phyloP scores from a whole-genome alignment of 2,329 filamentous ascomycete genomes.

The Cercospora sojina region DNA sequence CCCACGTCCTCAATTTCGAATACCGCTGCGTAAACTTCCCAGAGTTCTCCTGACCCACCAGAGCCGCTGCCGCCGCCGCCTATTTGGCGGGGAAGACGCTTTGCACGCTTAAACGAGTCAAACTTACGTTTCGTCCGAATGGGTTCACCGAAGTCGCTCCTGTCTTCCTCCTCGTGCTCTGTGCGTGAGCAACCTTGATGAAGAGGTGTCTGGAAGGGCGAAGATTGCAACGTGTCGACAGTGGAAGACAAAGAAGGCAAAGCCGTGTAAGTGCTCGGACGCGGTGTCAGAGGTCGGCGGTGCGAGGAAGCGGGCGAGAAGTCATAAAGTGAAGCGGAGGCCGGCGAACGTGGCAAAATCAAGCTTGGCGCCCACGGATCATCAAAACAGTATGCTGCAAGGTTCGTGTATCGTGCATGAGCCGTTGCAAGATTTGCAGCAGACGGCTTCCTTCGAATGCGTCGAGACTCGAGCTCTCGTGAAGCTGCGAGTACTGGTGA shows the following conservation, averaged over 20 bases:
- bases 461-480: slow-evolving; percentile 19
- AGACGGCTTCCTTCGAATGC: slow-evolving; percentile 24
- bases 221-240: slow-evolving; percentile 29
- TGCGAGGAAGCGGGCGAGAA: slow-evolving; percentile 12
- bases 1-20: slow-evolving; percentile 21
- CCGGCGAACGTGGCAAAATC: slow-evolving; percentile 19
- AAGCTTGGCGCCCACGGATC: slow-evolving; percentile 15
- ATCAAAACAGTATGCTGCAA: slow-evolving; percentile 2
- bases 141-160: slow-evolving; percentile 13
- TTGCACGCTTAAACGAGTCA: slow-evolving; percentile 30
- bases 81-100: slow-evolving; percentile 32
- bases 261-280: slow-evolving; percentile 23
- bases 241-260: slow-evolving; percentile 31
- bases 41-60: slow-evolving; percentile 23
- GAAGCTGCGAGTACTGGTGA: slow-evolving; percentile 21
- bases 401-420: slow-evolving; percentile 8
- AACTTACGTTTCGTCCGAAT: slow-evolving; percentile 37
- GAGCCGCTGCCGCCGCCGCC: slow-evolving; percentile 14
- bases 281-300: slow-evolving; percentile 22
- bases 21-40: slow-evolving; percentile 37
- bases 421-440: slow-evolving; percentile 19
- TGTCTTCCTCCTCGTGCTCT: slow-evolving; percentile 15
- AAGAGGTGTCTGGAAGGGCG: slow-evolving; percentile 28
- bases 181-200: slow-evolving; percentile 9
- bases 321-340: slow-evolving; percentile 7